Evolutionary conservation across 2,329 filamentous ascomycete species (phyloP).

Genomic region (Hirsutella minnesotensis): DNA sequence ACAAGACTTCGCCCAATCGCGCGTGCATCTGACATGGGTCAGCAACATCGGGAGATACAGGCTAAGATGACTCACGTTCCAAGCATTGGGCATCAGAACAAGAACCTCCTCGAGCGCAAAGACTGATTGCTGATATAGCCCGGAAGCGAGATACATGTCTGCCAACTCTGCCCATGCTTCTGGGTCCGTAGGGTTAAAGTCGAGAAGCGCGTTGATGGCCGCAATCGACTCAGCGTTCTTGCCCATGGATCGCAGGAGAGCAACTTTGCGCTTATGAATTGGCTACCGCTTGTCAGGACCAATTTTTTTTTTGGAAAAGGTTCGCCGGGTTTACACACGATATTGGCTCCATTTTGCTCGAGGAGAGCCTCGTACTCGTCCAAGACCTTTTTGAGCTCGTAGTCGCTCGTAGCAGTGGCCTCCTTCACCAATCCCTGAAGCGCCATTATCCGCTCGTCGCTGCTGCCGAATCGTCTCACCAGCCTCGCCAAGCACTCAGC

Average conservation of each 20-base stretch:
- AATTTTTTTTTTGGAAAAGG: conserved; percentile 2
- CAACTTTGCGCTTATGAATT: conserved; percentile 73
- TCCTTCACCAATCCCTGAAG: conserved; percentile 76
- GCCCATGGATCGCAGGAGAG: conserved; percentile 64
- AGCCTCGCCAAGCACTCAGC: conserved; percentile 64
- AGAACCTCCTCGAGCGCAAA: conserved; percentile 87
- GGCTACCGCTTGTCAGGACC: conserved; percentile 40
- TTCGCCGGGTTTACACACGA: conserved; percentile 39
- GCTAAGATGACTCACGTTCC: conserved; percentile 59
- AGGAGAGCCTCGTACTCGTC: conserved; percentile 69
- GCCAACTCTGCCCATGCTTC: conserved; percentile 90
- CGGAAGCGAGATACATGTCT: conserved; percentile 73
- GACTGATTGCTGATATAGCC: conserved; percentile 69
- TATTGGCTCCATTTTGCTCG: conserved; percentile 62
- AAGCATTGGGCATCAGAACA: conserved; percentile 77
- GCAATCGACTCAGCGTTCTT: conserved; percentile 61
- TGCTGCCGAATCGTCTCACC: conserved; percentile 65
- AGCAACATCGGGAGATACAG: conserved; percentile 4
- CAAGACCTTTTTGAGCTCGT: conserved; percentile 57
- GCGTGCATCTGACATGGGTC: conserved; percentile 64
- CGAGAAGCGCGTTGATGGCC: conserved; percentile 62
- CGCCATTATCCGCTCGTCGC: conserved; percentile 79
- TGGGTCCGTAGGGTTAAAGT: conserved; percentile 76
- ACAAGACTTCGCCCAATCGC: conserved; percentile 70
- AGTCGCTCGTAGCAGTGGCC: conserved; percentile 57